phyloP scores from a whole-genome alignment of 306 rosid genomes.

The Ziziphus jujuba region DNA sequence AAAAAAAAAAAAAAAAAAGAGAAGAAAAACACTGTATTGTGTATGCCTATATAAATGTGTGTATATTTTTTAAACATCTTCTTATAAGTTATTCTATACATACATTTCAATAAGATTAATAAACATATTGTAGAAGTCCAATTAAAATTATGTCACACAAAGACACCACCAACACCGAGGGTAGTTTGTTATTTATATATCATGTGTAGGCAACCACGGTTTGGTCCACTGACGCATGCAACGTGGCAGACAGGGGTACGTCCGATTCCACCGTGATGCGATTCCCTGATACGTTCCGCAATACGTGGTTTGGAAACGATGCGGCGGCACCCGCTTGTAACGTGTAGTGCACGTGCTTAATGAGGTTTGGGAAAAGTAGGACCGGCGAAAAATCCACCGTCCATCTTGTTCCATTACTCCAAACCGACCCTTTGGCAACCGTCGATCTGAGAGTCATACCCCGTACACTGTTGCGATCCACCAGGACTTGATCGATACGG shows the following conservation, averaged over 20 bases:
- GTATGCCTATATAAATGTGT: no score
- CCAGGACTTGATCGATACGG: constrained; percentile 33
- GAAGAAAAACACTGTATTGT: no score
- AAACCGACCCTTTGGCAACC: constrained; percentile 32
- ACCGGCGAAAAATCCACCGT: constrained; percentile 31
- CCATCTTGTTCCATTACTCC: constrained; percentile 38
- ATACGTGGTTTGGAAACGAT: constrained; percentile 29
- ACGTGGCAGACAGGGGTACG: constrained; percentile 27
- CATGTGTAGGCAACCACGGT: constrained; percentile 18
- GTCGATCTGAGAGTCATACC: constrained; percentile 41
- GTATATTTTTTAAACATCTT: no score
- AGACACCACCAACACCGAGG: no score
- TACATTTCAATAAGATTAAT: no score
- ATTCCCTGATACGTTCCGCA: constrained; percentile 26
- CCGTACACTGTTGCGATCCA: constrained; percentile 36
- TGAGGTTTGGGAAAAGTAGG: constrained; percentile 35
- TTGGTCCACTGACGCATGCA: constrained; percentile 39
- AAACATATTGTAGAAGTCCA: no score
- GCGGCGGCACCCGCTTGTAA: constrained; percentile 20
- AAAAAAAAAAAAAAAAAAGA: no score
- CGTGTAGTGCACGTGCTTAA: constrained; percentile 36
- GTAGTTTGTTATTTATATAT: no score
- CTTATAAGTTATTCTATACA: no score
- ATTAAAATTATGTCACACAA: no score
- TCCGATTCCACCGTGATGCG: constrained; percentile 30